A percentile compares a stretch with the other conserved stretches of the same genome.
These are phyloP conservation scores for Amyloporia xantha DNA, from an alignment of 768 basidiomycete genomes.

Conservation along the genomic window DNA sequence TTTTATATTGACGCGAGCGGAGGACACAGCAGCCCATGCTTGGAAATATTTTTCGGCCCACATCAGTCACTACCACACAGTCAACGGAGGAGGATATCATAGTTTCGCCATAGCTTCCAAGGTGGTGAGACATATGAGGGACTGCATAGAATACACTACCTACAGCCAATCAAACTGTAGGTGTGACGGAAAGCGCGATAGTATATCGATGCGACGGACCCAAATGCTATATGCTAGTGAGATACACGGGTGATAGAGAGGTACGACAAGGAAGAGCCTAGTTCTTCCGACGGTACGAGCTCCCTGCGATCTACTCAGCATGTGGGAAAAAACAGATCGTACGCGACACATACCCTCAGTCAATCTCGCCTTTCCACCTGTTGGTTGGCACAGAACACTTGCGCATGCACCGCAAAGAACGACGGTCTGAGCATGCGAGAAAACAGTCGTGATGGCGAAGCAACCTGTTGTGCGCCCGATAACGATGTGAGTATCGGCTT, in stretches of 20 bases:
- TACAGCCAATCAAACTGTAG: constrained; percentile 12
- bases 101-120: no score
- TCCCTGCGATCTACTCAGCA: constrained; percentile 47
- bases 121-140: no score
- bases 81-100: no score
- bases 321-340: constrained; percentile 5
- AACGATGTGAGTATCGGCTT: neutral
- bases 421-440: constrained; percentile 98
- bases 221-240: constrained; percentile 1
- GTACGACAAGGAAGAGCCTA: constrained; percentile 26
- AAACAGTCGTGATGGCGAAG: constrained; percentile 94
- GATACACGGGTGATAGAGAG: constrained; percentile 16
- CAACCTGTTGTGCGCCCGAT: constrained; percentile 49
- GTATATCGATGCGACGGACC: neutral
- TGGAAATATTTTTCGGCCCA: no score
- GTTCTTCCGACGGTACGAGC: constrained; percentile 97
- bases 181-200: constrained; percentile 12
- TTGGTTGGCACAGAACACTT: constrained; percentile 94
- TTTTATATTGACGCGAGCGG: no score
- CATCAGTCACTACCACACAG: no score
- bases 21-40: no score
- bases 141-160: constrained; percentile 15
- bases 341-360: constrained; percentile 77
- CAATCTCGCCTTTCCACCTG: constrained; percentile 95
- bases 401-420: constrained; percentile 91